Conservation (phyloP, 2,329 filamentous ascomycete species). For the Pseudocercospora crystallina region DNA sequence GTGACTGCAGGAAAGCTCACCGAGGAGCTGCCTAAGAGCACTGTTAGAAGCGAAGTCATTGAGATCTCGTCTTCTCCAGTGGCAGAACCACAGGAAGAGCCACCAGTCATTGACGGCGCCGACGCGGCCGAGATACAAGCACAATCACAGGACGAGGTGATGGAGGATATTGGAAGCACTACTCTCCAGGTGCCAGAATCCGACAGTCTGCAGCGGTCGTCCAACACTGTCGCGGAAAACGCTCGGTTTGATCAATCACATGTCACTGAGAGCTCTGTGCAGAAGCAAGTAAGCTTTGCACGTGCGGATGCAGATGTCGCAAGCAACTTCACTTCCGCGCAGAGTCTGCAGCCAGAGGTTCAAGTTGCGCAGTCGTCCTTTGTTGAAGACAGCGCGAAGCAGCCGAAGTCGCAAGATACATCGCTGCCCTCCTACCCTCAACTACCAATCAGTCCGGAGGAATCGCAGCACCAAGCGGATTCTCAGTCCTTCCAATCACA, state of each 20-base stretch:
- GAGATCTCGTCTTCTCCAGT: slow-evolving; percentile 16
- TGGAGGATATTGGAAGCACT: not conserved
- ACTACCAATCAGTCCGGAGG: slow-evolving; percentile 22
- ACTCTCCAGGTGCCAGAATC: too few species aligned
- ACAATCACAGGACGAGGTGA: not conserved
- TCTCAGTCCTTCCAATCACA: slow-evolving; percentile 16
- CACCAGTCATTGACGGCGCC: too few species aligned
- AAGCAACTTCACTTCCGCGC: not conserved
- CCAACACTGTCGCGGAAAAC: too few species aligned
- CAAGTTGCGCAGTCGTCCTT: slow-evolving; percentile 5
- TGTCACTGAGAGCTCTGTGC: not conserved
- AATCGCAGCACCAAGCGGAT: slow-evolving; percentile 19
- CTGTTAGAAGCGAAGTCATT: slow-evolving; percentile 9
- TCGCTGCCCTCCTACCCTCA: not conserved
- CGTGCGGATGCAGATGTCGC: not conserved
- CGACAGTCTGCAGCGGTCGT: too few species aligned
- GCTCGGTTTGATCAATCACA: too few species aligned
- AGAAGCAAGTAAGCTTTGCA: not conserved
- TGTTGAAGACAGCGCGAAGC: slow-evolving; percentile 2
- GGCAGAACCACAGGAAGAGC: not conserved
- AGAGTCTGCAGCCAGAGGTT: not conserved
- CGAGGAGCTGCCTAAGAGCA: not conserved
- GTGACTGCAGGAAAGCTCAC: not conserved
- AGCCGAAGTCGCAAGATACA: slow-evolving; percentile 1
- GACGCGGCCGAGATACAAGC: not conserved